These are phyloP conservation scores for Cordia subcordata DNA, from an alignment of 257 asterid genomes.

Conservation along the genomic window DNA sequence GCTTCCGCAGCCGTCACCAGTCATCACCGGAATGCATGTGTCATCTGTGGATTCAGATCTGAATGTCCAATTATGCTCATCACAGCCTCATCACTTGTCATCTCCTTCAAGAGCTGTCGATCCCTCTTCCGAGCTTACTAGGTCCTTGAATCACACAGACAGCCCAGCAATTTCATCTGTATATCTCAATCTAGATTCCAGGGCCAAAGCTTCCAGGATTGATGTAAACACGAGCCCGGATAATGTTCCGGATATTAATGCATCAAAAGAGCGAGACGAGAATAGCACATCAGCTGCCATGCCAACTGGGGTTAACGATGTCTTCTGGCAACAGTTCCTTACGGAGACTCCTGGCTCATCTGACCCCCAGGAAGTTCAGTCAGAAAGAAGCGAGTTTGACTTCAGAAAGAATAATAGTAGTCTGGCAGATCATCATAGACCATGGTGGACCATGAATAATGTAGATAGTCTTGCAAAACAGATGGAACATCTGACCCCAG, in stretches of 20 bases:
- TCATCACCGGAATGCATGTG: neutral
- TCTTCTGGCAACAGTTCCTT: conserved; percentile 92
- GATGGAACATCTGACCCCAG: conserved; percentile 81
- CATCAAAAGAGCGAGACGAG: conserved; percentile 31
- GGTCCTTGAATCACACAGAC: conserved; percentile 39
- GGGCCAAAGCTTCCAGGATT: conserved; percentile 36
- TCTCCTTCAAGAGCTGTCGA: conserved; percentile 15
- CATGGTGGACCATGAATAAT: conserved; percentile 66
- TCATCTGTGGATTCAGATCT: neutral
- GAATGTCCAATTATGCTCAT: too few species aligned
- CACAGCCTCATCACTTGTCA: too few species aligned
- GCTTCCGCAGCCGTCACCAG: neutral
- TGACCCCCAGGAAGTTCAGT: conserved; percentile 42
- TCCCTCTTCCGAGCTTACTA: conserved; percentile 42
- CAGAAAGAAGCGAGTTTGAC: conserved; percentile 35
- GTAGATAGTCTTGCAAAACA: conserved; percentile 62
- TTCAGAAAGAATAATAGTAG: conserved; percentile 45
- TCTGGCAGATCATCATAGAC: conserved; percentile 39
- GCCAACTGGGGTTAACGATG: conserved; percentile 73
- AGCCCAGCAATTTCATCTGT: conserved; percentile 56
- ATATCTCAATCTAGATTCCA: conserved; percentile 39
- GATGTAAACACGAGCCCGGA: conserved; percentile 69
- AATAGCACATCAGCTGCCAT: conserved; percentile 26
- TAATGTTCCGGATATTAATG: conserved; percentile 22
- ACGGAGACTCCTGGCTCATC: conserved; percentile 83